Evolutionary conservation across 805 yeast species (phyloP).

Genomic region (Candida alai): DNA sequence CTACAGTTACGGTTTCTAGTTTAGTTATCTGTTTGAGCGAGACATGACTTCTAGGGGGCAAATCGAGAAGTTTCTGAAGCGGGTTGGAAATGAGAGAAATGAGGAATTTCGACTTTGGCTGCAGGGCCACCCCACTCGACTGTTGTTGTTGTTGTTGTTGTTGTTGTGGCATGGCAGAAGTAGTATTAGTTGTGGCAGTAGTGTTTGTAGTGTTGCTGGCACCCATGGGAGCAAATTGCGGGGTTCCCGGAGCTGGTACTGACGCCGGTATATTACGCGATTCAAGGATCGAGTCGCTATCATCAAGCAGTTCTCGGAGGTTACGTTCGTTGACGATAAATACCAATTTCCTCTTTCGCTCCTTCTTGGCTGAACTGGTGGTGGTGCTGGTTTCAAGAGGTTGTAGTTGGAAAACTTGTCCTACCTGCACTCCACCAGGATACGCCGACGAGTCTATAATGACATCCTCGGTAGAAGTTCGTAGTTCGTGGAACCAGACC

Average conservation of each 20-base stretch:
- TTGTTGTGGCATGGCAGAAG: not conserved
- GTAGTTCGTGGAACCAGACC: constrained; percentile 66
- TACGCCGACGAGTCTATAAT: constrained; percentile 55
- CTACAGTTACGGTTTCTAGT: constrained; percentile 58
- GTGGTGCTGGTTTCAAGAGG: constrained; percentile 32
- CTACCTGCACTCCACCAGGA: constrained; percentile 66
- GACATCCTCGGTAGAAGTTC: constrained; percentile 56
- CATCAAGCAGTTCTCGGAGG: constrained; percentile 11
- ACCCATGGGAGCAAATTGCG: too few relatives aligned
- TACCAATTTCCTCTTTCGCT: constrained; percentile 13
- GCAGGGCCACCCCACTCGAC: not conserved
- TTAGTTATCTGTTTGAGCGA: constrained; percentile 45
- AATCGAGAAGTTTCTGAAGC: constrained; percentile 54
- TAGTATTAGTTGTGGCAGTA: constrained; percentile 4
- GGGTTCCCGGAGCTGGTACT: too few relatives aligned
- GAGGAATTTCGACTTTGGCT: constrained; percentile 25
- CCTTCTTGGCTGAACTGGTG: constrained; percentile 1
- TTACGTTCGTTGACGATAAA: constrained; percentile 16
- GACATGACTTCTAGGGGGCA: constrained; percentile 67
- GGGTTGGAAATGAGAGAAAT: constrained; percentile 60
- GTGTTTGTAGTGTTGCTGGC: too few relatives aligned
- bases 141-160: constrained; percentile 2
- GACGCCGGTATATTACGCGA: too few relatives aligned
- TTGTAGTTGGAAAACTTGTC: constrained; percentile 70
- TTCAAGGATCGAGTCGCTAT: constrained; percentile 3